Evolutionary conservation across 2,329 filamentous ascomycete genomes (phyloP).

Genomic region (Aspergillus sp.): DNA sequence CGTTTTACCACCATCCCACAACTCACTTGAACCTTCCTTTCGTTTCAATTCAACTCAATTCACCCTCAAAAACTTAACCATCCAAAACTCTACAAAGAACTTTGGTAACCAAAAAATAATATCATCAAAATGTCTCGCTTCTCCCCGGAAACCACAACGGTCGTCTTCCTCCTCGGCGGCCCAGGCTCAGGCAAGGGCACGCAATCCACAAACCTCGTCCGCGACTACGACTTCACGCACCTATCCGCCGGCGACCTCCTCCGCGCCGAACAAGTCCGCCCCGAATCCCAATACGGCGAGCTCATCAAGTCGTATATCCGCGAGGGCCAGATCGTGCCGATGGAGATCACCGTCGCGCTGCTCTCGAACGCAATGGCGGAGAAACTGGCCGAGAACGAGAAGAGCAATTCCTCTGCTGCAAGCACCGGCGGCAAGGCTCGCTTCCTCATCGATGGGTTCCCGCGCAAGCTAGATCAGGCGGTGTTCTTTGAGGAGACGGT

Average conservation of each 20-base stretch:
- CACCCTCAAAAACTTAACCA: neutral
- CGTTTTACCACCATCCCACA: neutral
- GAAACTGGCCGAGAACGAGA: slow-evolving; percentile 24
- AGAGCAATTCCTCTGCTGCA: neutral
- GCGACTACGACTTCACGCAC: slow-evolving; percentile 88
- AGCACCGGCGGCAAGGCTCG: slow-evolving; percentile 57
- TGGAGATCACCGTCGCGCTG: slow-evolving; percentile 94
- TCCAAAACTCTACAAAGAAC: neutral
- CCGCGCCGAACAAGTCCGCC: slow-evolving; percentile 87
- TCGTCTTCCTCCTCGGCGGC: slow-evolving; percentile 94
- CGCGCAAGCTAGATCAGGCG: slow-evolving; percentile 96
- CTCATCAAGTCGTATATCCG: slow-evolving; percentile 94
- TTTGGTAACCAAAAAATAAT: neutral
- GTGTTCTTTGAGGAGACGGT: slow-evolving; percentile 90
- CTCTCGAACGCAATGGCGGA: slow-evolving; percentile 91
- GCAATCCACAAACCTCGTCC: slow-evolving; percentile 86
- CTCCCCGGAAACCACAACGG: slow-evolving; percentile 78
- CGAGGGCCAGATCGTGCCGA: slow-evolving; percentile 95
- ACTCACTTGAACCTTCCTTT: neutral
- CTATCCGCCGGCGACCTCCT: slow-evolving; percentile 92
- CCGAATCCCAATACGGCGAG: slow-evolving; percentile 84
- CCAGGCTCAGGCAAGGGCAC: slow-evolving; percentile 97
- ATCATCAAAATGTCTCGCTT: slow-evolving; percentile 60
- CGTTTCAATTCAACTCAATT: neutral
- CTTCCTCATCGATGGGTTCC: slow-evolving; percentile 84